Conservation (phyloP, 2,329 filamentous ascomycete genomes). For the Phyllosticta capitalensis region DNA sequence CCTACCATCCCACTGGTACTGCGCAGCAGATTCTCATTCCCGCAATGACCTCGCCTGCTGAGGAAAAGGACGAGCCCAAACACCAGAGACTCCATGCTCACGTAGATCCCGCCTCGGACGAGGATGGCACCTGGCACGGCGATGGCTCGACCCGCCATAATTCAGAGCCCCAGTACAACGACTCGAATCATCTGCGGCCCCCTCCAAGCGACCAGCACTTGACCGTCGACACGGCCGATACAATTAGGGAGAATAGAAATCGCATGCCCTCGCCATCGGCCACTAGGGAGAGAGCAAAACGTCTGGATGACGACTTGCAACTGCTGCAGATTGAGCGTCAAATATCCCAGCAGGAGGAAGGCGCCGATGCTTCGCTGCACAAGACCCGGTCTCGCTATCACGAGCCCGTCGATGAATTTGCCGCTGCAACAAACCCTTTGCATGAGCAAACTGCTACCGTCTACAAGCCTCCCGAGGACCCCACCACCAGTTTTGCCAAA, state of each 20-base stretch:
- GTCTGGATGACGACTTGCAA: slow-evolving; percentile 57
- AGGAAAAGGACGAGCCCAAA: slow-evolving; percentile 28
- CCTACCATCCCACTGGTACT: background rate
- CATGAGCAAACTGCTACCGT: slow-evolving; percentile 53
- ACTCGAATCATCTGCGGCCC: background rate
- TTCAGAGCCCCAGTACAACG: slow-evolving; percentile 12
- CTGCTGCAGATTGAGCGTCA: slow-evolving; percentile 56
- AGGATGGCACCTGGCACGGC: slow-evolving; percentile 28
- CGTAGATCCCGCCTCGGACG: slow-evolving; percentile 25
- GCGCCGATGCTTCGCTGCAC: slow-evolving; percentile 36
- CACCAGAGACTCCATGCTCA: slow-evolving; percentile 20
- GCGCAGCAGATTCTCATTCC: background rate
- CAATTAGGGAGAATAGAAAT: slow-evolving; percentile 22
- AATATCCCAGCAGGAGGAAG: slow-evolving; percentile 36
- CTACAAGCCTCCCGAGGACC: slow-evolving; percentile 56
- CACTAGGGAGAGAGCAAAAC: slow-evolving; percentile 49
- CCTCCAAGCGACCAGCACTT: slow-evolving; percentile 1
- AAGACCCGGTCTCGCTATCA: slow-evolving; percentile 44
- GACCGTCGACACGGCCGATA: slow-evolving; percentile 31
- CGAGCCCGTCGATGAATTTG: slow-evolving; percentile 57
- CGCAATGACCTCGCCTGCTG: slow-evolving; percentile 28
- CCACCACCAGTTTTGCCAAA: slow-evolving; percentile 51
- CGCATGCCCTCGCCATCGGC: slow-evolving; percentile 42
- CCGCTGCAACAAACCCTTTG: slow-evolving; percentile 57
- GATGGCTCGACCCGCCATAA: slow-evolving; percentile 25